A percentile compares a stretch with the other conserved stretches of the same genome.
phyloP scores from a whole-genome alignment of 179 eudicot species.

The Camellia oleifera region DNA sequence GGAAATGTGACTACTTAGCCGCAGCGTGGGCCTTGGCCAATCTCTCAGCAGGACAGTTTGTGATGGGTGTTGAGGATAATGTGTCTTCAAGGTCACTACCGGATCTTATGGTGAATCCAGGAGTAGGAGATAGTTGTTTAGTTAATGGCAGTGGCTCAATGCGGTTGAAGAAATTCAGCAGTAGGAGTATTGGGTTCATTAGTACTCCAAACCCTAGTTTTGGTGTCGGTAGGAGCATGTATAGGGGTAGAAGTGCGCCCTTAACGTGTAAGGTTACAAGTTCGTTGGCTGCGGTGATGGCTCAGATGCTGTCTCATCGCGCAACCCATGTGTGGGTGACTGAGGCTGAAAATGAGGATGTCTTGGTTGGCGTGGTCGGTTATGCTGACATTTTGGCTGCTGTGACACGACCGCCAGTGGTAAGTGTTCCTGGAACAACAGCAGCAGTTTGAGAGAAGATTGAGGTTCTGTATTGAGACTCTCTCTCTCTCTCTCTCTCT shows the following conservation, averaged over 20 bases:
- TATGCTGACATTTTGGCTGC: conserved; percentile 84
- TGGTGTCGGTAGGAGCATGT: conserved; percentile 70
- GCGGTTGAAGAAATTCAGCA: conserved; percentile 62
- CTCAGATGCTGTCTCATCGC: conserved; percentile 96
- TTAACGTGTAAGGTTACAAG: conserved; percentile 78
- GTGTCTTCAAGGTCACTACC: conserved; percentile 33
- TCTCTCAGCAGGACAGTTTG: conserved; percentile 87
- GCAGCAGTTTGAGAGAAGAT: background rate
- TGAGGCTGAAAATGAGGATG: conserved; percentile 68
- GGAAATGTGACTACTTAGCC: conserved; percentile 84
- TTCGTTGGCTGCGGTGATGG: conserved; percentile 97
- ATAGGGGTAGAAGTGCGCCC: conserved; percentile 85
- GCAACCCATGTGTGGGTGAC: conserved; percentile 97
- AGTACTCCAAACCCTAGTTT: conserved; percentile 38
- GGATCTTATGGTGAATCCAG: conserved; percentile 27
- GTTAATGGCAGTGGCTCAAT: conserved; percentile 30
- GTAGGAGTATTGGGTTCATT: conserved; percentile 75
- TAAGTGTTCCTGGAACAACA: conserved; percentile 16
- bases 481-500: background rate
- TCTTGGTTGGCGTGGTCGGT: conserved; percentile 79
- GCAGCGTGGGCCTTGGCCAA: conserved; percentile 92
- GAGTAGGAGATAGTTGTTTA: conserved; percentile 20
- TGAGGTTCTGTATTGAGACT: background rate
- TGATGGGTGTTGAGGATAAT: conserved; percentile 95
- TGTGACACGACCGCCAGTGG: conserved; percentile 54